Percentiles rank a stretch among this genome's conserved stretches.
Conservation (phyloP, 352 stramenopile genomes). For the Phytopythium chamaehyphon region DNA sequence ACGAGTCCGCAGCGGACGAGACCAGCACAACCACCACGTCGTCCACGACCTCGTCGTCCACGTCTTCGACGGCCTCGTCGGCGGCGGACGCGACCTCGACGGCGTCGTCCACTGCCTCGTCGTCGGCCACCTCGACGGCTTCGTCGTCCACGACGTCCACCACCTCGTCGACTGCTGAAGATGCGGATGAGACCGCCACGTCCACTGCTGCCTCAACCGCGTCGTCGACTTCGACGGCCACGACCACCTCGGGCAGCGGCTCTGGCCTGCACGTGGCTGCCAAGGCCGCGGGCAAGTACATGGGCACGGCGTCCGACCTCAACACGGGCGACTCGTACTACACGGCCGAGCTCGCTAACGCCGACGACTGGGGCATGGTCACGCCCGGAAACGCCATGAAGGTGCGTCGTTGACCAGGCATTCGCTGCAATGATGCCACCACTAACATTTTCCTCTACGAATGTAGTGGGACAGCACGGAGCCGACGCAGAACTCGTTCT, state of each 20-base stretch:
- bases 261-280: slow-evolving; percentile 14
- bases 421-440: no score
- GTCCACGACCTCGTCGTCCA: neutral
- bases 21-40: neutral
- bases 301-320: slow-evolving; percentile 18
- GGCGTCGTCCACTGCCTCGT: neutral
- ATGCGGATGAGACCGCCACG: neutral
- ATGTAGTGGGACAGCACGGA: slow-evolving; percentile 14
- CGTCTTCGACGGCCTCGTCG: neutral
- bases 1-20: neutral
- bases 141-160: neutral
- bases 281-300: slow-evolving; percentile 21
- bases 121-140: neutral
- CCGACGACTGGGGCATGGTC: slow-evolving; percentile 21
- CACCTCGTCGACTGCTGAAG: neutral
- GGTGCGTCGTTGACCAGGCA: neutral
- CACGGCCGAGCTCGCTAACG: slow-evolving; percentile 15
- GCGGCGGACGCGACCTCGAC: neutral
- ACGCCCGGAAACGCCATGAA: slow-evolving; percentile 26
- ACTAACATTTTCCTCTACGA: no score
- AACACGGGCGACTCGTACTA: slow-evolving; percentile 20
- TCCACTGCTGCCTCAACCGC: neutral
- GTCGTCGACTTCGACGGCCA: neutral
- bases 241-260: slow-evolving; percentile 17
- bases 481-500: slow-evolving; percentile 18